Percentiles rank a stretch among this genome's conserved stretches.
Conservation (phyloP, 2,329 filamentous ascomycete genomes). For the Xylaria sp. region DNA sequence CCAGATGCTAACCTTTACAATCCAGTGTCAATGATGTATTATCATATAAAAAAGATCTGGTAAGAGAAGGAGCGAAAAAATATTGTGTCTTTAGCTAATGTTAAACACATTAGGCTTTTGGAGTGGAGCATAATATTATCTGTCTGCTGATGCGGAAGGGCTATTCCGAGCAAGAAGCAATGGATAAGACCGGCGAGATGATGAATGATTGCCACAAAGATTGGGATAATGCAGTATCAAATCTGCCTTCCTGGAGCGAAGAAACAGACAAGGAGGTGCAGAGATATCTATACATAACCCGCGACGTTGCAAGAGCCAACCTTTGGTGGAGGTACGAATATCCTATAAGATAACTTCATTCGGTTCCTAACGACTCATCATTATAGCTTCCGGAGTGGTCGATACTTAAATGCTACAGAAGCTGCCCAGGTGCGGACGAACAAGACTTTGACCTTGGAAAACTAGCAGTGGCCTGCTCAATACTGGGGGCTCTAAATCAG, state of each 20-base stretch:
- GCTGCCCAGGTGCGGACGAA: neutral
- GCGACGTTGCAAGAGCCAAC: constrained; percentile 25
- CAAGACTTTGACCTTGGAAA: constrained; percentile 8
- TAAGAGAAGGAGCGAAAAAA: neutral
- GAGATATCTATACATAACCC: constrained; percentile 11
- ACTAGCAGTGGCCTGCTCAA: neutral
- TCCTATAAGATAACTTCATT: neutral
- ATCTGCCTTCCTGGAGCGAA: constrained; percentile 21
- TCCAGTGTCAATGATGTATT: constrained; percentile 20
- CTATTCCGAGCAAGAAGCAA: constrained; percentile 24
- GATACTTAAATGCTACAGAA: constrained; percentile 19
- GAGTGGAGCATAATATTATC: constrained; percentile 27
- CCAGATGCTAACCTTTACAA: neutral
- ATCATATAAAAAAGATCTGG: constrained; percentile 29
- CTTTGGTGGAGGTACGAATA: constrained; percentile 24
- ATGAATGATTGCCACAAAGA: constrained; percentile 23
- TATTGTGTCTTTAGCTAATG: neutral
- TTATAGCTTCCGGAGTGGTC: constrained; percentile 18
- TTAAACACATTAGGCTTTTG: constrained; percentile 7
- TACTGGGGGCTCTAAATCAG: neutral
- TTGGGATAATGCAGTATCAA: constrained; percentile 20
- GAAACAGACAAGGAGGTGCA: constrained; percentile 23
- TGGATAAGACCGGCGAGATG: constrained; percentile 24
- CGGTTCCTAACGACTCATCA: neutral
- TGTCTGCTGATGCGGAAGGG: constrained; percentile 19